Base-by-base conservation (phyloP, 2,329 filamentous ascomycete genomes). In the Colletotrichum liaoningense region DNA sequence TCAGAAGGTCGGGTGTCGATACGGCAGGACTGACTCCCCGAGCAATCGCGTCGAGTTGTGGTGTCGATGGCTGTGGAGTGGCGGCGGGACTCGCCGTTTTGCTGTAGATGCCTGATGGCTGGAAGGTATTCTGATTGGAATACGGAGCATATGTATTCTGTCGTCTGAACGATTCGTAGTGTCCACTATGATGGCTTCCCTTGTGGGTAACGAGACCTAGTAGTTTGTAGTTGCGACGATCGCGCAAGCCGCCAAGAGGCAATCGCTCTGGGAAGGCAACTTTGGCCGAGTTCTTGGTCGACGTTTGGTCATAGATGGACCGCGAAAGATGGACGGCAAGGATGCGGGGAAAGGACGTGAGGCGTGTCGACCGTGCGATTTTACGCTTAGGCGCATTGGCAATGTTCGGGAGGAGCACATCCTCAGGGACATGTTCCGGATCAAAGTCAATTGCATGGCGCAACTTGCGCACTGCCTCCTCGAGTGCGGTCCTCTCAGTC, bases 131-230 rank as follows among this genome's bases (percentile, higher is more conserved):
- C 0, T 93, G 91, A 8, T 96, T 98, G 1, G 94, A 93, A 80
- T 92, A 98, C 0, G 95, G 95, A 3, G 93, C 86, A 63, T 92
- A 91, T 9, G 72, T 68, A 72, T 94, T 93, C 82, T 98, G 97
- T 49, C 97, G 90, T 42, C 97, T 90, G 82, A 98, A 98, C 1
- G 95, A 96, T 82, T 99, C 97, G 84, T 99, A 99, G 80, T 99
- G 97, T 1, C 97, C 97, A 78, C 95, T 98, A 79, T 98, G 93
- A 81, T 99, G 97, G 75, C 94, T 97, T 49, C 97, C 97, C 79
- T 97, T 97, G 81, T 99, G 97, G 26, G 94, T 97, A 46, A 99
- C 95, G 46, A 97, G 90, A 14, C 93, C 95, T 0, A 97, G 88
- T 5, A 99, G 87, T 78, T 92, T 94, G 83, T 98, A 99, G 80